Percentiles rank a stretch among this genome's conserved stretches.
phyloP scores from a whole-genome alignment of 2,329 filamentous ascomycete genomes.

The Phoma herbarum region DNA sequence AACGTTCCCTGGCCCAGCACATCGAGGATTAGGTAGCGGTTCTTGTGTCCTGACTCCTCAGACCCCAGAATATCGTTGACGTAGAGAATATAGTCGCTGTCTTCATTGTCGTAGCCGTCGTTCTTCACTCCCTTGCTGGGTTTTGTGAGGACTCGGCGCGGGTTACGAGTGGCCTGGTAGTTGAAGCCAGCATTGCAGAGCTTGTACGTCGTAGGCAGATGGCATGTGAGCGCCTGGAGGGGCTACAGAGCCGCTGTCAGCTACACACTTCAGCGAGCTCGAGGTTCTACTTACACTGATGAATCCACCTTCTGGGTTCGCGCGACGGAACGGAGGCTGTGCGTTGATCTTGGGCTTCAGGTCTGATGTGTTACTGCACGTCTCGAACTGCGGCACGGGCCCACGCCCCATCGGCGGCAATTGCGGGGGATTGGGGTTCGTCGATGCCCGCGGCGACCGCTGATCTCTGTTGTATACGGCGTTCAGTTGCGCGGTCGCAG shows the following conservation, averaged over 20 bases:
- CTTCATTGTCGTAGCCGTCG: slow-evolving; percentile 98
- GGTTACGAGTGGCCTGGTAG: slow-evolving; percentile 97
- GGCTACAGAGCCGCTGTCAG: slow-evolving; percentile 66
- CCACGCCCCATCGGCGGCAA: slow-evolving; percentile 61
- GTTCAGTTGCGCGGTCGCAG: slow-evolving; percentile 75
- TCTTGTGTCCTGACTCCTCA: slow-evolving; percentile 98
- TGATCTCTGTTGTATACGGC: slow-evolving; percentile 66
- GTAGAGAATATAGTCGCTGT: slow-evolving; percentile 98
- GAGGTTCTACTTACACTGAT: slow-evolving; percentile 76
- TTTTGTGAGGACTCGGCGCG: slow-evolving; percentile 93
- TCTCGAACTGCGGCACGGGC: slow-evolving; percentile 87
- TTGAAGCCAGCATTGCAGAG: slow-evolving; percentile 99
- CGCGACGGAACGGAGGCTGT: slow-evolving; percentile 90
- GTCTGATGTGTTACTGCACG: slow-evolving; percentile 75
- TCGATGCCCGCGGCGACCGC: slow-evolving; percentile 57
- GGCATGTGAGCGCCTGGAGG: slow-evolving; percentile 91
- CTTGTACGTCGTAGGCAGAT: slow-evolving; percentile 93
- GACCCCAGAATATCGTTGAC: slow-evolving; percentile 98
- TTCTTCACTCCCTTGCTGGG: slow-evolving; percentile 99
- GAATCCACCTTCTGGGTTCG: slow-evolving; percentile 96
- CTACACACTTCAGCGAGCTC: background rate
- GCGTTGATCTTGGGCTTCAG: slow-evolving; percentile 82
- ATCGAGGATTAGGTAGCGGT: slow-evolving; percentile 95
- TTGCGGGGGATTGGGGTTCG: slow-evolving; percentile 59
- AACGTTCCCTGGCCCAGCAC: slow-evolving; percentile 97